Base-by-base conservation (phyloP, 805 yeast species). In the Ogataea pini region DNA sequence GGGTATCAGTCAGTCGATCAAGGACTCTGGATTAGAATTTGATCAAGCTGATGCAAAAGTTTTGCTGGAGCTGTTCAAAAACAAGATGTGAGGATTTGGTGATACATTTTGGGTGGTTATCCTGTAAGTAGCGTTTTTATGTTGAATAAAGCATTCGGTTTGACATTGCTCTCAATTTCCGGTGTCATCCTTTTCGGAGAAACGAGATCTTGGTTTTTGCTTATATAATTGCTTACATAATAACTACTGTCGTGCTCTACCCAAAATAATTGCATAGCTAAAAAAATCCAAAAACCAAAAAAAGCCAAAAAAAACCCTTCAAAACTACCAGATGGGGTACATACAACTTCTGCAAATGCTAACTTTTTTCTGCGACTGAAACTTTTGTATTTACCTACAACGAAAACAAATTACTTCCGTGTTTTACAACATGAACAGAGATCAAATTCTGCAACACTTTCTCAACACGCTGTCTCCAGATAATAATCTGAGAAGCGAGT, bases 381-480 rank as follows among this genome's bases (percentile, higher is more conserved):
- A 10, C 31, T 5, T 14, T 28, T 28, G 31, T 7, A 4, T 28
- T 10, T 4, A 12, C 4, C n/a, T 28, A 28, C 9, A 8, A 4
- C 14, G n/a, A 28, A 14, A 28, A 28, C 34, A 31, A 31, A 6
- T 31, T 31, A 7, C 17, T 4, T 8, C 6, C 18, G 34, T n/a
- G 16, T 31, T 31, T 16, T 31, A n/a, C 34, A 41, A 14, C 14
- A 77, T 74, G 79, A 77, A 77, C 50, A 73, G 64, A 50, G 71
- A 69, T 18, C 67, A 76, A 16, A 64, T 78, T 39, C 63, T 78
- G 46, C 69, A 67, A 48, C 68, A 77, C 18, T 68, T 78, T 52
- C 68, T 72, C 24, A 78, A 79, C 40, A 76, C 83, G 1, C 62
- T 79, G 28, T 79, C 79, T 49, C 72, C 79, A 32, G 70, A 72